Conservation (phyloP, 73 alveolate genomes). For the Durusdinium trenchii region DNA sequence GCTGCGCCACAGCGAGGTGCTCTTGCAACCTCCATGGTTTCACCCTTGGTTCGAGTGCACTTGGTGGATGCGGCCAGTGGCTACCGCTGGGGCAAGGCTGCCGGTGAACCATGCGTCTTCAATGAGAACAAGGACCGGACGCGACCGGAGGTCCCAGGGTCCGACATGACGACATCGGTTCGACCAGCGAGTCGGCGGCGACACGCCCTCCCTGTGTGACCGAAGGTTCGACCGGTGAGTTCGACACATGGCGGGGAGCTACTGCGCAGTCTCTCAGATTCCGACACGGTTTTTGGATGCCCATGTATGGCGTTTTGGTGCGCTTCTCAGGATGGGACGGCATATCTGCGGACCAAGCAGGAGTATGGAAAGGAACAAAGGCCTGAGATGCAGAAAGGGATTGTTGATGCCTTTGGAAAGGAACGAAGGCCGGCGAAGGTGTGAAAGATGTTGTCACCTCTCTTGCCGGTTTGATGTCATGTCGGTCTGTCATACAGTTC, state of each 20-base stretch:
- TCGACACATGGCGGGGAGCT: too few relatives aligned
- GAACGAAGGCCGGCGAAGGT: not conserved
- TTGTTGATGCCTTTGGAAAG: not conserved
- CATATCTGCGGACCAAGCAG: constrained; percentile 56
- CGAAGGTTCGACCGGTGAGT: too few relatives aligned
- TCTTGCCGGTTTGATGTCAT: too few relatives aligned
- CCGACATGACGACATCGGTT: not conserved
- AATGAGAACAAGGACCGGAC: not conserved
- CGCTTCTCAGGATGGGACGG: constrained; percentile 20
- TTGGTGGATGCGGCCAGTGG: constrained; percentile 66
- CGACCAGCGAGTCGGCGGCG: too few relatives aligned
- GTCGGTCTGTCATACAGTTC: too few relatives aligned
- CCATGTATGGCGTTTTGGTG: too few relatives aligned
- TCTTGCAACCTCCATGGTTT: not conserved
- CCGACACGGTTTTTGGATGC: too few relatives aligned
- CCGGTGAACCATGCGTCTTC: constrained; percentile 49
- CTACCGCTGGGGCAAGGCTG: constrained; percentile 65
- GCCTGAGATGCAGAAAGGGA: not conserved
- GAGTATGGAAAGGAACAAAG: constrained; percentile 42
- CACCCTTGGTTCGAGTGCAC: constrained; percentile 52
- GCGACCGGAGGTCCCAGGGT: not conserved
- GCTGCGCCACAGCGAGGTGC: too few relatives aligned
- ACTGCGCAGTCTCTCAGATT: too few relatives aligned
- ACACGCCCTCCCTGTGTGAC: too few relatives aligned
- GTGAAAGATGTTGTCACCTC: not conserved